A percentile compares a stretch with the other conserved stretches of the same genome.
These are phyloP conservation scores for Serendipita sp. DNA, from an alignment of 768 basidiomycete species.

Conservation along the genomic window DNA sequence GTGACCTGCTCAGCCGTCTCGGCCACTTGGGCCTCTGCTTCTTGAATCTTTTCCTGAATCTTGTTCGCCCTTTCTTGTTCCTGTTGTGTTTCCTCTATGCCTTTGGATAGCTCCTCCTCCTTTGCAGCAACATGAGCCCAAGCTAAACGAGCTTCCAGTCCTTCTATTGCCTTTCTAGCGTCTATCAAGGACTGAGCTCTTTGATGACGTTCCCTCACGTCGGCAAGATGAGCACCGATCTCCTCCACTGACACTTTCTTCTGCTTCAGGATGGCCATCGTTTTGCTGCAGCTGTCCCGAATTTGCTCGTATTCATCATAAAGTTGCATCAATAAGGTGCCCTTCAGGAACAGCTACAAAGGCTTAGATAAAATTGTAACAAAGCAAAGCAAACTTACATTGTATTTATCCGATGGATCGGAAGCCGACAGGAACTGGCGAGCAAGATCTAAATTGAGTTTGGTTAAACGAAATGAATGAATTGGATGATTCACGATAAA, in stretches of 20 bases:
- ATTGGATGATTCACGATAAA: background rate
- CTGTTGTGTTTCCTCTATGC: slow-evolving; percentile 28
- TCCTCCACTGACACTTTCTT: slow-evolving; percentile 72
- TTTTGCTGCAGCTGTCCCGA: slow-evolving; percentile 53
- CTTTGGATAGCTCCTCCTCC: slow-evolving; percentile 22
- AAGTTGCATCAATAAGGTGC: slow-evolving; percentile 81
- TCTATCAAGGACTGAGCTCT: slow-evolving; percentile 63
- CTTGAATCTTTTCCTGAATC: slow-evolving; percentile 25
- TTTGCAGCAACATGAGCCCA: slow-evolving; percentile 75
- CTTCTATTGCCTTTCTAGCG: slow-evolving; percentile 49
- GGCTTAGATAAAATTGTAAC: background rate
- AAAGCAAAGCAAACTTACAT: slow-evolving; percentile 30
- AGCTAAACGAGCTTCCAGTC: slow-evolving; percentile 65
- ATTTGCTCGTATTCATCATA: slow-evolving; percentile 73
- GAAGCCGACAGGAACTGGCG: slow-evolving; percentile 77
- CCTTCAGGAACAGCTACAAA: slow-evolving; percentile 77
- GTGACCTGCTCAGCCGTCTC: slow-evolving; percentile 24
- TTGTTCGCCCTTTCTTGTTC: slow-evolving; percentile 25
- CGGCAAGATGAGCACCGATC: slow-evolving; percentile 40
- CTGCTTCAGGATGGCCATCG: slow-evolving; percentile 44
- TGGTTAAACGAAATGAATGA: slow-evolving; percentile 1
- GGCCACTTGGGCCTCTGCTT: slow-evolving; percentile 25
- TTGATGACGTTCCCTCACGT: slow-evolving; percentile 43
- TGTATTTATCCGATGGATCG: slow-evolving; percentile 72
- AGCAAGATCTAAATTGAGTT: slow-evolving; percentile 37